phyloP scores from a whole-genome alignment of 73 alveolate species.

The Chromera velia region DNA sequence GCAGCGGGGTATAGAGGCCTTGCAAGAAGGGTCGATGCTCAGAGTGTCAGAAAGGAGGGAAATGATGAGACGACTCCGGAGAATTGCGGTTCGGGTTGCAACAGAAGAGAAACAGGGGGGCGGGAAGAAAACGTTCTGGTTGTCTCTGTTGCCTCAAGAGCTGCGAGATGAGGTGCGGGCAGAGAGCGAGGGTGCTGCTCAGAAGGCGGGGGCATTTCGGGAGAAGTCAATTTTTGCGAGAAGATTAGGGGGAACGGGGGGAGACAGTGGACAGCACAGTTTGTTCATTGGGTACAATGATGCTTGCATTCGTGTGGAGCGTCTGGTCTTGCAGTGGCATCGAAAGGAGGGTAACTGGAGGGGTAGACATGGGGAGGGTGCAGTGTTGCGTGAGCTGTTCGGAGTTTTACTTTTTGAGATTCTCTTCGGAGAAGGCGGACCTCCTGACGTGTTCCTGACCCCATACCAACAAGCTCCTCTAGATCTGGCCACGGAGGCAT shows the following conservation, averaged over 20 bases:
- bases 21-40: neutral
- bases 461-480: neutral
- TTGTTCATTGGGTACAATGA: neutral
- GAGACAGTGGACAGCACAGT: neutral
- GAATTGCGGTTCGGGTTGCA: no score
- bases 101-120: no score
- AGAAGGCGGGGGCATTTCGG: no score
- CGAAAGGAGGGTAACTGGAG: neutral
- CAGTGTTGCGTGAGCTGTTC: neutral
- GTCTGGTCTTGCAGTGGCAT: neutral
- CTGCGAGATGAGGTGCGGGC: no score
- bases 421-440: neutral
- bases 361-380: neutral
- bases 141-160: no score
- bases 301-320: neutral
- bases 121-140: no score
- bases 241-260: no score
- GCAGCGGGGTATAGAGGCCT: neutral
- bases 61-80: no score
- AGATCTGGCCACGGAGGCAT: neutral
- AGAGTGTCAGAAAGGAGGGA: no score
- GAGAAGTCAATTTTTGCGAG: no score
- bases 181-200: no score
- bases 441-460: neutral
- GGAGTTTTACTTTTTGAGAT: neutral